A percentile compares a stretch with the other conserved stretches of the same genome.
Conservation (phyloP, 1,284 basidiomycete species). For the Leccinum angustisporum region DNA sequence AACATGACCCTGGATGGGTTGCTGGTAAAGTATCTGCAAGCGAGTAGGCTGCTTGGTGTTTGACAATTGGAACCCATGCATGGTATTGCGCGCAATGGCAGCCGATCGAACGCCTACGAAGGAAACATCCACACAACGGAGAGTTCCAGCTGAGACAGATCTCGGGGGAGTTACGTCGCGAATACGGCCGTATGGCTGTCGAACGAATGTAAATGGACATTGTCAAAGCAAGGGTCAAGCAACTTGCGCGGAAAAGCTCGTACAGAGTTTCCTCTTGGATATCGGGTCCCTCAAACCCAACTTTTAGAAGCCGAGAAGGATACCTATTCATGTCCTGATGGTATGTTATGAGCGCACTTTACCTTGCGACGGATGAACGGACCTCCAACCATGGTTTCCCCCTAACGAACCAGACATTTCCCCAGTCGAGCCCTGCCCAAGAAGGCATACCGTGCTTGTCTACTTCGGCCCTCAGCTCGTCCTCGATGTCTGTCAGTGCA, state of each 20-base stretch:
- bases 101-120: slow-evolving; percentile 71
- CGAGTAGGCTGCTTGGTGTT: slow-evolving; percentile 44
- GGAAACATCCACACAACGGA: slow-evolving; percentile 63
- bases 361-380: slow-evolving; percentile 16
- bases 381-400: slow-evolving; percentile 87
- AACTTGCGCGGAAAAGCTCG: slow-evolving; percentile 62
- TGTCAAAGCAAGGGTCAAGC: slow-evolving; percentile 3
- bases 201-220: slow-evolving; percentile 17
- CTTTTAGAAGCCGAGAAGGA: slow-evolving; percentile 68
- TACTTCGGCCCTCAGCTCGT: slow-evolving; percentile 43
- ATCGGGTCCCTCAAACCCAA: slow-evolving; percentile 88
- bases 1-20: slow-evolving; percentile 75
- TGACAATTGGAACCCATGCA: slow-evolving; percentile 68
- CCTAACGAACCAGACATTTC: slow-evolving; percentile 76
- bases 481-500: slow-evolving; percentile 51
- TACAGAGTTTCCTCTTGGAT: slow-evolving; percentile 78
- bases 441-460: slow-evolving; percentile 56
- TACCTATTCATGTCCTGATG: slow-evolving; percentile 85
- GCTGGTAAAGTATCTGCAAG: slow-evolving; percentile 69
- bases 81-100: slow-evolving; percentile 80
- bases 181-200: slow-evolving; percentile 83
- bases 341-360: slow-evolving; percentile 4
- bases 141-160: slow-evolving; percentile 65
- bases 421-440: slow-evolving; percentile 56
- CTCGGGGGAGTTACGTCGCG: slow-evolving; percentile 62